Conservation (phyloP, 2,329 filamentous ascomycete genomes). For the Clonostachys sp. region DNA sequence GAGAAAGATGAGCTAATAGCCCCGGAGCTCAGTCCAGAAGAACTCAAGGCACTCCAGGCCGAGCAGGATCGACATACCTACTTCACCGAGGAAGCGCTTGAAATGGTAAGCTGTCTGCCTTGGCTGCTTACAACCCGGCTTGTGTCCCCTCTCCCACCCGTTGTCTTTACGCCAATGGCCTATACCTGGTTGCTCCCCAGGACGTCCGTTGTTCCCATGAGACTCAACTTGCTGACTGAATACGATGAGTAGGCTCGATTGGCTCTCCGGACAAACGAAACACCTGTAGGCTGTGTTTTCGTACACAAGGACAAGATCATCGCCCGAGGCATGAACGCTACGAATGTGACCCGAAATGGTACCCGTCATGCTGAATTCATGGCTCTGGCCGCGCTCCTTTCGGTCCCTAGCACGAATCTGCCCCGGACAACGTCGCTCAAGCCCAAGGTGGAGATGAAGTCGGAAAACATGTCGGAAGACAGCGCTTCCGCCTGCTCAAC, state of each 20-base stretch:
- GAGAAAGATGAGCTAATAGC: neutral
- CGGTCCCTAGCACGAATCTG: constrained; percentile 25
- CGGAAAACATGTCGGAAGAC: constrained; percentile 10
- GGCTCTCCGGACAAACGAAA: constrained; percentile 82
- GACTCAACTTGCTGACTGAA: constrained; percentile 9
- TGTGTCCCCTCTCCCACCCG: neutral
- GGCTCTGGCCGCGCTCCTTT: constrained; percentile 61
- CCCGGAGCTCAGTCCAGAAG: neutral
- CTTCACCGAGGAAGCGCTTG: constrained; percentile 82
- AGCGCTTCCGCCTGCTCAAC: constrained; percentile 3
- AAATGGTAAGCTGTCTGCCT: constrained; percentile 59
- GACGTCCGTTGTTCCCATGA: neutral
- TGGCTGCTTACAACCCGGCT: neutral
- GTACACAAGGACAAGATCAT: constrained; percentile 77
- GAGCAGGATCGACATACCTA: constrained; percentile 23
- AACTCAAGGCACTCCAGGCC: neutral
- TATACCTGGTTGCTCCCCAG: too few relatives aligned
- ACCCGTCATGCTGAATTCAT: constrained; percentile 96
- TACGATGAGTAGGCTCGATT: constrained; percentile 63
- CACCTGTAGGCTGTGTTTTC: constrained; percentile 93
- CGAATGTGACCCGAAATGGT: constrained; percentile 84
- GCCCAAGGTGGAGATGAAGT: constrained; percentile 18
- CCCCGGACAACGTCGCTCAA: constrained; percentile 22
- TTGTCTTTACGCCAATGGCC: neutral
- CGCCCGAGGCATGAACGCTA: constrained; percentile 92